Evolutionary conservation across 257 asterid species (phyloP).

Genomic region (Asclepias syriaca): DNA sequence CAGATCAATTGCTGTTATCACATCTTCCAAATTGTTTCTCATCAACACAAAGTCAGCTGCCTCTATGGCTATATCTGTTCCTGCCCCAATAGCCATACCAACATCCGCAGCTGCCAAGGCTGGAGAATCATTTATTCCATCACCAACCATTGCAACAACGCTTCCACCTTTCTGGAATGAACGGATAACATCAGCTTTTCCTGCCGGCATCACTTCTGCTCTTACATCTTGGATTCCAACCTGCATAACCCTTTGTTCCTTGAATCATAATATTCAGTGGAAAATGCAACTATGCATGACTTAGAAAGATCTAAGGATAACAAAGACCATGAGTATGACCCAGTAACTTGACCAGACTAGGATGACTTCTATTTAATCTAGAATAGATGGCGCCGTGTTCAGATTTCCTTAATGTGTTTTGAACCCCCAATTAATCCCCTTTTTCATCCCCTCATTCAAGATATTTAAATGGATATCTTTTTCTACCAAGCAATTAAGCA

Average conservation of each 20-base stretch:
- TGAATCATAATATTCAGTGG: background rate
- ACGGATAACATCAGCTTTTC: conserved; percentile 81
- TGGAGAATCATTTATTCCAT: conserved; percentile 96
- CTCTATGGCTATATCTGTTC: conserved; percentile 95
- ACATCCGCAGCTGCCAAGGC: conserved; percentile 98
- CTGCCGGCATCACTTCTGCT: conserved; percentile 99
- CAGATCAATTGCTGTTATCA: conserved; percentile 91
- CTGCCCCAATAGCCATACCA: conserved; percentile 99
- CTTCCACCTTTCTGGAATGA: conserved; percentile 77
- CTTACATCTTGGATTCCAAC: conserved; percentile 83
- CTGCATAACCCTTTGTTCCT: conserved; percentile 33
- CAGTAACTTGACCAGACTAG: background rate
- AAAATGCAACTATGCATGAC: background rate
- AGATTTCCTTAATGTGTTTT: background rate
- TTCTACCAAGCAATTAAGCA: background rate
- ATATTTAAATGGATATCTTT: background rate
- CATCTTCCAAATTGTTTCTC: conserved; percentile 92
- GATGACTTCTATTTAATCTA: background rate
- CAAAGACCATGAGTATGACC: background rate
- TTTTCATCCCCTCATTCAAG: background rate
- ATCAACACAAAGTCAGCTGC: conserved; percentile 95
- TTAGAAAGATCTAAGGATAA: background rate
- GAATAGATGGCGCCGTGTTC: background rate
- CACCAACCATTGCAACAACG: conserved; percentile 98
- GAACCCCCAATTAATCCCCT: background rate